Conservation (phyloP, 106 monocot genomes). For the Dendrobium nobile region DNA sequence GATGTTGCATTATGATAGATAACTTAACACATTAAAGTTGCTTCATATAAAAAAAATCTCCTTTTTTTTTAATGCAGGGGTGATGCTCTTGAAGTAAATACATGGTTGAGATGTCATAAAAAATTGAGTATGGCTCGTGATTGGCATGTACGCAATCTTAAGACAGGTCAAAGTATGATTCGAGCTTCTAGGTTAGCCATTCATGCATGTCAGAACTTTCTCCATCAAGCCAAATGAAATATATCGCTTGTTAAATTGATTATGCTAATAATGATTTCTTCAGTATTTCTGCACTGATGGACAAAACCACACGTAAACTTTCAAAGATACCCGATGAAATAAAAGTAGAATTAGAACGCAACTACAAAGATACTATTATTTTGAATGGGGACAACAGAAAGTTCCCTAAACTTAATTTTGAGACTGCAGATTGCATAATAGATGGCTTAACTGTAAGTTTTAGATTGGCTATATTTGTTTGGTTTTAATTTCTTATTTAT, state of each 20-base stretch:
- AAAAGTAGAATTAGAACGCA: constrained; percentile 41
- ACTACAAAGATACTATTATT: constrained; percentile 30
- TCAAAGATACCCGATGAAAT: constrained; percentile 56
- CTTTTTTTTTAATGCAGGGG: constrained; percentile 36
- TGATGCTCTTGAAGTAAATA: constrained; percentile 72
- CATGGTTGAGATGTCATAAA: constrained; percentile 64
- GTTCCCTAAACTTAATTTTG: constrained; percentile 39
- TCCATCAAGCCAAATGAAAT: too few relatives aligned
- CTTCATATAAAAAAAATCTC: background rate
- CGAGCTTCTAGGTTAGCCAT: constrained; percentile 48
- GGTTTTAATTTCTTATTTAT: too few relatives aligned
- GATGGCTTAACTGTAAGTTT: constrained; percentile 68
- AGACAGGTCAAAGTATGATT: constrained; percentile 44
- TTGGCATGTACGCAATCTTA: too few relatives aligned
- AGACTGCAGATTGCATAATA: constrained; percentile 45
- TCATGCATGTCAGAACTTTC: background rate
- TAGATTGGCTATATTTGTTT: background rate
- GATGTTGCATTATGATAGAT: too few relatives aligned
- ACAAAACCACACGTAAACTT: constrained; percentile 44
- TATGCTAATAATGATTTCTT: background rate
- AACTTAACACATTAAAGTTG: too few relatives aligned
- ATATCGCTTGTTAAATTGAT: too few relatives aligned
- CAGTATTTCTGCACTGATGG: constrained; percentile 53
- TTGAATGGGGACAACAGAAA: constrained; percentile 37
- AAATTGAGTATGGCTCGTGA: background rate